These are phyloP conservation scores for Ogataea allantospora DNA, from an alignment of 805 yeast genomes.

Conservation along the genomic window DNA sequence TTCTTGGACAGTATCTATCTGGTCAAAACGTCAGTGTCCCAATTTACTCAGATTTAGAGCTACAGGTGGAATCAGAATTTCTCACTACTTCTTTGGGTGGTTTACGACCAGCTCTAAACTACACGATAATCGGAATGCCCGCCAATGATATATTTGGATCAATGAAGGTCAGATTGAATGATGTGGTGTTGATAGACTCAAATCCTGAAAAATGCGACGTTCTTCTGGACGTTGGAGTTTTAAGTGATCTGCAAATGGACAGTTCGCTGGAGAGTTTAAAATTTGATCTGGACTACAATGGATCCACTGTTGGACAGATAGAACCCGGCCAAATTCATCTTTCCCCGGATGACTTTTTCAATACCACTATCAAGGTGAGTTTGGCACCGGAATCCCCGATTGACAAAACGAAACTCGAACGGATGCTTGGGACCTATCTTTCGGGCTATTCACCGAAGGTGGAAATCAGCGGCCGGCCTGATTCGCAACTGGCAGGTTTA, in stretches of 20 bases:
- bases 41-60: slow-evolving; percentile 15
- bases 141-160: slow-evolving; percentile 4
- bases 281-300: slow-evolving; percentile 30
- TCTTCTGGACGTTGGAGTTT: slow-evolving; percentile 31
- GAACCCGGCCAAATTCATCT: slow-evolving; percentile 27
- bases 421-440: slow-evolving; percentile 37
- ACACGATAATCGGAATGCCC: slow-evolving; percentile 1
- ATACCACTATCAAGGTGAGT: slow-evolving; percentile 23
- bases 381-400: slow-evolving; percentile 18
- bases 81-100: slow-evolving; percentile 15
- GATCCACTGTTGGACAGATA: slow-evolving; percentile 35
- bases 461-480: slow-evolving; percentile 31
- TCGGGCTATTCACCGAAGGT: slow-evolving; percentile 38
- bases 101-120: background rate
- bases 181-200: slow-evolving; percentile 30
- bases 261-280: slow-evolving; percentile 26
- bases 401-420: slow-evolving; percentile 30
- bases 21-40: slow-evolving; percentile 9
- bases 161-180: slow-evolving; percentile 10
- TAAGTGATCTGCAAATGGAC: slow-evolving; percentile 30
- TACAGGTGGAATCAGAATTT: slow-evolving; percentile 25
- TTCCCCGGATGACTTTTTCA: slow-evolving; percentile 16
- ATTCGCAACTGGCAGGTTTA: slow-evolving; percentile 26
- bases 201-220: slow-evolving; percentile 26
- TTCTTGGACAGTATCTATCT: background rate